Evolutionary conservation across 2,329 filamentous ascomycete genomes (phyloP).

Genomic region (Macroventuria anomochaeta): DNA sequence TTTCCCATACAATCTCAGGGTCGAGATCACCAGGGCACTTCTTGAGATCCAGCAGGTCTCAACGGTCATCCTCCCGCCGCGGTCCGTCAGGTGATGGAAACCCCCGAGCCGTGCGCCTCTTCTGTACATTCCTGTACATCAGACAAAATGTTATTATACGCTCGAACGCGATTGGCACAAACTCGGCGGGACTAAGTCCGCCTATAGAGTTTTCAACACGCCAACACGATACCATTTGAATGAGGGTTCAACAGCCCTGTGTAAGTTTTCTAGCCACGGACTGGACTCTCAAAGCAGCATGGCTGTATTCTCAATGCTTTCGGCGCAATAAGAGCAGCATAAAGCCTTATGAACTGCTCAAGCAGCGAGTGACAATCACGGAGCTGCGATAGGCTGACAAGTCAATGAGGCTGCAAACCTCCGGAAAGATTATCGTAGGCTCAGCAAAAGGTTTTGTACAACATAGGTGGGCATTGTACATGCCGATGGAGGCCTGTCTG

Average conservation of each 20-base stretch:
- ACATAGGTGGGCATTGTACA: background rate
- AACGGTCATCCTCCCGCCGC: slow-evolving; percentile 2
- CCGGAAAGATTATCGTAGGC: background rate
- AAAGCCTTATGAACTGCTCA: background rate
- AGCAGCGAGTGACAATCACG: background rate
- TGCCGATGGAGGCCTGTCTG: background rate
- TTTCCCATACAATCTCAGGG: background rate
- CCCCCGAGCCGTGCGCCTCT: background rate
- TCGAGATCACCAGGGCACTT: background rate
- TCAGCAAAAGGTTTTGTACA: background rate
- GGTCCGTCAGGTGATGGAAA: background rate
- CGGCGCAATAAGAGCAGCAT: background rate
- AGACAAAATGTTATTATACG: background rate
- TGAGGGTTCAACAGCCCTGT: background rate
- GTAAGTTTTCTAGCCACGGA: background rate
- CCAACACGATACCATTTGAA: background rate
- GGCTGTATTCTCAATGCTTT: background rate
- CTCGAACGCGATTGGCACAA: background rate
- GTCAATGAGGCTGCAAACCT: background rate
- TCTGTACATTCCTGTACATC: background rate
- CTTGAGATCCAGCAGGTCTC: background rate
- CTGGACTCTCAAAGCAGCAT: background rate
- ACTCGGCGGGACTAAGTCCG: background rate
- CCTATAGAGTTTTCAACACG: background rate
- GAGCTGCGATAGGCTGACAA: background rate